These are phyloP conservation scores for Medicago arabica DNA, from an alignment of 306 rosid genomes.

Conservation along the genomic window DNA sequence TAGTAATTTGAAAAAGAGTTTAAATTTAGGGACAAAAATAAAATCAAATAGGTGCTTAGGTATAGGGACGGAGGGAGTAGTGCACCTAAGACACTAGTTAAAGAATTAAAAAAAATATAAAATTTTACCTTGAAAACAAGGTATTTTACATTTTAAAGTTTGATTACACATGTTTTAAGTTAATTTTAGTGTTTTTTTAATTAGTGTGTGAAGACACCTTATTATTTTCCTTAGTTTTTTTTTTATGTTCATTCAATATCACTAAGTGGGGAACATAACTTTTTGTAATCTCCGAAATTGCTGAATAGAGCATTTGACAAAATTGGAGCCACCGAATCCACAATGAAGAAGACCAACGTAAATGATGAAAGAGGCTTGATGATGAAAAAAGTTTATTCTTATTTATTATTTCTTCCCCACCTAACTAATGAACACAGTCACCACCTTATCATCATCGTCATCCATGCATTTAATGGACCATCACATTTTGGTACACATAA, in stretches of 20 bases:
- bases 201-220: too few species aligned
- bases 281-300: constrained; percentile 60
- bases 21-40: too few species aligned
- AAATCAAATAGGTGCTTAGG: too few species aligned
- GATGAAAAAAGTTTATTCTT: constrained; percentile 43
- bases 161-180: too few species aligned
- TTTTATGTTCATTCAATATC: constrained; percentile 34
- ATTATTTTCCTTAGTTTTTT: too few species aligned
- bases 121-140: too few species aligned
- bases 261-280: constrained; percentile 69
- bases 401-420: constrained; percentile 43
- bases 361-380: constrained; percentile 52
- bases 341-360: constrained; percentile 44
- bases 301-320: constrained; percentile 62
- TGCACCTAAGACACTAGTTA: too few species aligned
- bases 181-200: too few species aligned
- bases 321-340: constrained; percentile 50
- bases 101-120: too few species aligned
- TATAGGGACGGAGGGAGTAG: too few species aligned
- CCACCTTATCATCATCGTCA: constrained; percentile 35
- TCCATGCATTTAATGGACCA: constrained; percentile 48
- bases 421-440: constrained; percentile 44
- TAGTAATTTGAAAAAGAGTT: too few species aligned
- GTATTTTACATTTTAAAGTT: too few species aligned
- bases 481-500: constrained; percentile 34